phyloP scores from a whole-genome alignment of 208 protist species.

The Leishmania tarentolae region DNA sequence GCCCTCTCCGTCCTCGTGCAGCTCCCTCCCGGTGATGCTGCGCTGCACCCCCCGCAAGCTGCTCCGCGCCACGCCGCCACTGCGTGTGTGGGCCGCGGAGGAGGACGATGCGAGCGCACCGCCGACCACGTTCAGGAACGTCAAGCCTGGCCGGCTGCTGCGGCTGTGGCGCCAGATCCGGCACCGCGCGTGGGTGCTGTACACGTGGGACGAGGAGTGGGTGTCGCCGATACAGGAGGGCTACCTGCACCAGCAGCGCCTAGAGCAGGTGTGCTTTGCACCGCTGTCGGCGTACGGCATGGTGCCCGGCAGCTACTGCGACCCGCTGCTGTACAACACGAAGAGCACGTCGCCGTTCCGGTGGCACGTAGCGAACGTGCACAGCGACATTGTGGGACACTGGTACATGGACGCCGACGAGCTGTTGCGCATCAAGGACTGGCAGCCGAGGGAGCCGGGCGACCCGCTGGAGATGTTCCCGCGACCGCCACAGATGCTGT shows the following conservation, averaged over 20 bases:
- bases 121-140: constrained; percentile 90
- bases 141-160: constrained; percentile 80
- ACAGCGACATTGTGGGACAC: constrained; percentile 87
- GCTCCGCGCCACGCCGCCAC: constrained; percentile 57
- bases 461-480: constrained; percentile 92
- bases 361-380: constrained; percentile 84
- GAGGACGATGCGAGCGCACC: constrained; percentile 82
- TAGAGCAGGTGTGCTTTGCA: constrained; percentile 90
- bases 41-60: constrained; percentile 29
- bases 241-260: constrained; percentile 86
- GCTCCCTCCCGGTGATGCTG: constrained; percentile 32
- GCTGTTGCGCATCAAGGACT: constrained; percentile 89
- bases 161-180: constrained; percentile 88
- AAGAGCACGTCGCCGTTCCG: constrained; percentile 91
- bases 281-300: constrained; percentile 89
- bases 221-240: constrained; percentile 71
- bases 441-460: constrained; percentile 88
- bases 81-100: constrained; percentile 87
- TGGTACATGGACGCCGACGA: constrained; percentile 93
- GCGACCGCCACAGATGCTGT: constrained; percentile 77
- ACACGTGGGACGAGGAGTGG: constrained; percentile 91
- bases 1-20: not conserved
- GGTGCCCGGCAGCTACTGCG: constrained; percentile 90
- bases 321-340: constrained; percentile 91
- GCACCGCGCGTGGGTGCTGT: constrained; percentile 81